phyloP scores from a whole-genome alignment of 768 basidiomycete species.

The Pulveroboletus sp. region DNA sequence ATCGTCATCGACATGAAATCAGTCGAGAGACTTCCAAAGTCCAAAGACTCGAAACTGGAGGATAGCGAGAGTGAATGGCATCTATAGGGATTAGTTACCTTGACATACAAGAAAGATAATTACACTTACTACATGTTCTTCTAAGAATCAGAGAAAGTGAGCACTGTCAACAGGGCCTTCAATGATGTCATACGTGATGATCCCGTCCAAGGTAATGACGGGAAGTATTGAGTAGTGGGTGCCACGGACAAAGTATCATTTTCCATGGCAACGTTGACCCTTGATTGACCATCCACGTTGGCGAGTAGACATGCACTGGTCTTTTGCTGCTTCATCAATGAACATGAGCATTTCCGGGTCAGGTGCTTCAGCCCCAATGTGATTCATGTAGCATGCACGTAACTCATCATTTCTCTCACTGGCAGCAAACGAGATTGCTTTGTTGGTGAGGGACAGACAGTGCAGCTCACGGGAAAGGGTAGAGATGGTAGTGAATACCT shows the following conservation, averaged over 20 bases:
- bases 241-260: slow-evolving; percentile 11
- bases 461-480: no score
- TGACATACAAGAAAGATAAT: no score
- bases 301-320: slow-evolving; percentile 1
- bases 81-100: no score
- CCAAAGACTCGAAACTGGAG: no score
- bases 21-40: slow-evolving; percentile 1
- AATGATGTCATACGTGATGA: slow-evolving; percentile 17
- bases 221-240: slow-evolving; percentile 13
- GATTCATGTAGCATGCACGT: slow-evolving; percentile 9
- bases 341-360: slow-evolving; percentile 21
- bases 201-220: slow-evolving; percentile 14
- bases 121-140: no score
- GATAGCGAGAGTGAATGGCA: no score
- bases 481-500: no score
- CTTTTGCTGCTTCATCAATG: slow-evolving; percentile 16
- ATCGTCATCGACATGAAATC: slow-evolving; percentile 7
- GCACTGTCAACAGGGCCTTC: slow-evolving; percentile 9
- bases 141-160: slow-evolving; percentile 6
- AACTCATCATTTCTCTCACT: slow-evolving; percentile 9
- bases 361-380: slow-evolving; percentile 10
- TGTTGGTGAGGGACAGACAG: no score
- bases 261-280: slow-evolving; percentile 1
- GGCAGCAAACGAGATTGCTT: slow-evolving; percentile 12
- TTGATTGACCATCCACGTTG: neutral